Evolutionary conservation across 257 asterid genomes (phyloP).

Genomic region (Solanum chaucha): DNA sequence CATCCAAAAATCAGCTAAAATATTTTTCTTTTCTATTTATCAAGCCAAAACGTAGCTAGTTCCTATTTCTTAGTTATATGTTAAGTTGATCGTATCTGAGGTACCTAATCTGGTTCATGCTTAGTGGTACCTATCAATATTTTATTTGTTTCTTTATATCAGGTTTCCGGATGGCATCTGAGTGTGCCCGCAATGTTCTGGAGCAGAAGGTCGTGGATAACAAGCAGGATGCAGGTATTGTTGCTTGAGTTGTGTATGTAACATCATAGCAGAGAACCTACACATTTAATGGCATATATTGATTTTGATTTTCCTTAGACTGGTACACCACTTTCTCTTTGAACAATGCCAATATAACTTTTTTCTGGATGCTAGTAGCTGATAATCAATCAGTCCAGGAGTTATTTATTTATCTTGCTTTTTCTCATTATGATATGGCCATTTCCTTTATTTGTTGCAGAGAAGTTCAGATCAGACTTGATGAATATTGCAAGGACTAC

Average conservation of each 20-base stretch:
- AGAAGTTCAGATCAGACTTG: slow-evolving; percentile 59
- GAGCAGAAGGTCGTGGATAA: slow-evolving; percentile 84
- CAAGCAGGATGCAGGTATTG: slow-evolving; percentile 65
- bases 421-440: not conserved
- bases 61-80: not conserved
- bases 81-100: not conserved
- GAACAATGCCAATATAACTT: not conserved
- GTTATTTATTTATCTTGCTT: not conserved
- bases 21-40: not conserved
- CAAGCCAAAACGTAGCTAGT: not conserved
- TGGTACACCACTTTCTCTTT: not conserved
- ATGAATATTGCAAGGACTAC: slow-evolving; percentile 93
- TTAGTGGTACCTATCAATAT: not conserved
- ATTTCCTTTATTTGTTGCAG: slow-evolving; percentile 21
- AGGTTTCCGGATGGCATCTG: slow-evolving; percentile 95
- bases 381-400: not conserved
- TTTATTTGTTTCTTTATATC: not conserved
- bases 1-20: not conserved
- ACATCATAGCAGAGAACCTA: not conserved
- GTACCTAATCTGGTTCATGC: not conserved
- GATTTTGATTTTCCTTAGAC: not conserved
- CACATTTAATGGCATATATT: not conserved
- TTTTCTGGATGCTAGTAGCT: not conserved
- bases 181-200: slow-evolving; percentile 75
- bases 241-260: not conserved